Evolutionary conservation across 345 rosid genomes (phyloP), one percentile per base, ranked within the genome.

Genomic region (Punica granatum): DNA sequence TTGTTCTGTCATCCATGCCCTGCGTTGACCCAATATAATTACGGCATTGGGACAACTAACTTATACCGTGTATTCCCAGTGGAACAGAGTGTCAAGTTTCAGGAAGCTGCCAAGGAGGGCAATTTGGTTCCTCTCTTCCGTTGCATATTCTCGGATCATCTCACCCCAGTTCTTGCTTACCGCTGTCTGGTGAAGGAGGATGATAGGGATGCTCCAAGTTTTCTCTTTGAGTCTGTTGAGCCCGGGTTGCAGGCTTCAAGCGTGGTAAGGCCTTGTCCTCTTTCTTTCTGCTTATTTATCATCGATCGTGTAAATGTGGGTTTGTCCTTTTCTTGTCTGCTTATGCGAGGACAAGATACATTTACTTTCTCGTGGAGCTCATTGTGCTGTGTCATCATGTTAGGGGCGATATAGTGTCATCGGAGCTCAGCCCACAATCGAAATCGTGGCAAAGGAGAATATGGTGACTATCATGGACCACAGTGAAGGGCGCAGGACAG

Each of bases 141-240:
- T 56, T 82, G 87, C 74, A 85, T 93, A 60, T 86, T 93, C 83
- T 86, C 95, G 2, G 98, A 90, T 83, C 98, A 93, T 74, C 76
- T 93, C 32, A 93, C 97, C 67, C 98, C 96, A 0, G 90, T 93
- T 72, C 78, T 93, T 16, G 97, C 96, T 1, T 90, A 90, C 69
- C 78, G 98, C 37, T 93, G 97, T 74, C 78, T 90, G 74, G 97
- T 93, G 25, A 89, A 85, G 81, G 95, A 93, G 75, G 98, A 93
- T 63, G 98, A 93, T 46, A 80, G 96, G 72, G 97, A 93, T 69
- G 94, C 98, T 74, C 97, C 98, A 0, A 93, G 97, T 77, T 93
- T 93, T 81, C 73, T 93, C 77, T 89, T 86, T 6, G 98, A 93
- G 75, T 87, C 97, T 0, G 98, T 89, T 23, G 91, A 93, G 79